A percentile compares a stretch with the other conserved stretches of the same genome.
Conservation (phyloP, 352 stramenopile species). For the Globisporangium orthogonon region DNA sequence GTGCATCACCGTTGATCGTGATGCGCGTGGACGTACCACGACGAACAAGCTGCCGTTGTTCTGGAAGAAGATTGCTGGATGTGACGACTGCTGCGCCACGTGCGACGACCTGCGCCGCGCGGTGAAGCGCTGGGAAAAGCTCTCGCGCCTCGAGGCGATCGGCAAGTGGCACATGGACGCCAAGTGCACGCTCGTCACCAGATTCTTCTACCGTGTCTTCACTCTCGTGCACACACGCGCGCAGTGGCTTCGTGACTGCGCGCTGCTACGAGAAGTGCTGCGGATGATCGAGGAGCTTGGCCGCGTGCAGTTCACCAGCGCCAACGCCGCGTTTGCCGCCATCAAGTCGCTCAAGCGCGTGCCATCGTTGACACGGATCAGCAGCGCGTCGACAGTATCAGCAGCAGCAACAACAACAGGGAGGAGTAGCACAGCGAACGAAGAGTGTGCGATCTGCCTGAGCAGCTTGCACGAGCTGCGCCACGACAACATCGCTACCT, state of each 20-base stretch:
- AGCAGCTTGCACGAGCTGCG: slow-evolving; percentile 12
- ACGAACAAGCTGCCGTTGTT: slow-evolving; percentile 7
- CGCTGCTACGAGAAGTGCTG: slow-evolving; percentile 42
- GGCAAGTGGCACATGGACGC: slow-evolving; percentile 38
- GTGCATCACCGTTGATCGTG: neutral
- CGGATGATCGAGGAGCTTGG: slow-evolving; percentile 37
- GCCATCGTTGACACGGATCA: slow-evolving; percentile 3
- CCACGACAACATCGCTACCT: neutral
- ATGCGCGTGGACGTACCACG: slow-evolving; percentile 6
- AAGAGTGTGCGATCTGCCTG: slow-evolving; percentile 64
- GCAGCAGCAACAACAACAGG: neutral
- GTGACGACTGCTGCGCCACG: slow-evolving; percentile 17
- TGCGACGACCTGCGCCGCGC: slow-evolving; percentile 36
- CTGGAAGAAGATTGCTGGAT: neutral
- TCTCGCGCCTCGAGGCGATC: slow-evolving; percentile 34
- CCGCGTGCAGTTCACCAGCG: slow-evolving; percentile 43
- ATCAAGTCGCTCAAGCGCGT: slow-evolving; percentile 41
- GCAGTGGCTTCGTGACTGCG: slow-evolving; percentile 42
- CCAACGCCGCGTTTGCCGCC: slow-evolving; percentile 28
- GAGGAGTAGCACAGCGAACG: neutral
- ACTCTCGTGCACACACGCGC: slow-evolving; percentile 25
- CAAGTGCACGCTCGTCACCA: slow-evolving; percentile 39
- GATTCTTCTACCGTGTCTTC: slow-evolving; percentile 47
- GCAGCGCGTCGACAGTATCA: neutral
- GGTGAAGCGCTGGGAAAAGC: slow-evolving; percentile 28